A percentile compares a stretch with the other conserved stretches of the same genome.
These are phyloP conservation scores for Chlamydomonas reinhardtii DNA, from an alignment of 163 green algal genomes.

Conservation along the genomic window DNA sequence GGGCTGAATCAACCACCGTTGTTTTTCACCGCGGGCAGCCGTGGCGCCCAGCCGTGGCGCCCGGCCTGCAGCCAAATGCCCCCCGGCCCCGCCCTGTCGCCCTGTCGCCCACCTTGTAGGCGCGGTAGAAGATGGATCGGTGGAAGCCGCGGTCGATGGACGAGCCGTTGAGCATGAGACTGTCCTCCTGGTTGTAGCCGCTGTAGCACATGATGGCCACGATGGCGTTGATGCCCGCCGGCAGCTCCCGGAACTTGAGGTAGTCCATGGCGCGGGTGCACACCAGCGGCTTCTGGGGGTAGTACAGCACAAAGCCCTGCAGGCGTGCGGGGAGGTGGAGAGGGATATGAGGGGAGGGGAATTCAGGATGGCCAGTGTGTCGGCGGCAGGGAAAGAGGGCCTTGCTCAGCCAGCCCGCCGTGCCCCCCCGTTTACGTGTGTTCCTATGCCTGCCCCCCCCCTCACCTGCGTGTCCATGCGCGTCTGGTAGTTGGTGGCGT, in stretches of 20 bases:
- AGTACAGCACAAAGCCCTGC: slow-evolving; percentile 99
- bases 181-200: slow-evolving; percentile 99
- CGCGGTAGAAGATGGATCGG: slow-evolving; percentile 95
- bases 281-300: slow-evolving; percentile 98
- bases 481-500: slow-evolving; percentile 98
- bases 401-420: no score
- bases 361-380: no score
- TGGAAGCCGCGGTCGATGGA: slow-evolving; percentile 98
- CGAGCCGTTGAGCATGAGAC: slow-evolving; percentile 98
- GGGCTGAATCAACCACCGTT: no score
- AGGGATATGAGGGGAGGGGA: background rate
- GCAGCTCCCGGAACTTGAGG: slow-evolving; percentile 95
- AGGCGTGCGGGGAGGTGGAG: background rate
- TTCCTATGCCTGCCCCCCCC: no score
- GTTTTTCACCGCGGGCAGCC: no score
- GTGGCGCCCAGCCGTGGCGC: no score
- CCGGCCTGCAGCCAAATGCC: no score
- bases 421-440: no score
- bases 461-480: slow-evolving; percentile 93
- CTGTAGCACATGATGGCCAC: slow-evolving; percentile 97
- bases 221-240: slow-evolving; percentile 94
- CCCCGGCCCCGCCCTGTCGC: no score
- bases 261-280: slow-evolving; percentile 97
- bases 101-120: slow-evolving; percentile 88
- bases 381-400: no score